These are phyloP conservation scores for Inga oerstediana DNA, from an alignment of 306 rosid species.

Conservation along the genomic window DNA sequence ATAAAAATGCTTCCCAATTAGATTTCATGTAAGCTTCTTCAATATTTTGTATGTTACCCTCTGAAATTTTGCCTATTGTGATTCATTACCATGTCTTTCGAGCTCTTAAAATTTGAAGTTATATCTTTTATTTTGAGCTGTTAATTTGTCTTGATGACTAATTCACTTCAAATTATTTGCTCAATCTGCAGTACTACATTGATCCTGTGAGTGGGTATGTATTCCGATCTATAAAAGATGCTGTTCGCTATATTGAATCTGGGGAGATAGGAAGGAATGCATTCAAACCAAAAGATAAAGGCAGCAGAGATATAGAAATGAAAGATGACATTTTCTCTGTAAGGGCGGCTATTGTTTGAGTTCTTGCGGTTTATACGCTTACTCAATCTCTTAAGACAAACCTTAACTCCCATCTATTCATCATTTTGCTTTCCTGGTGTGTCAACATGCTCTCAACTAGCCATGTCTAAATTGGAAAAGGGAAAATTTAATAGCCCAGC, in stretches of 20 bases:
- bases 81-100: constrained; percentile 7
- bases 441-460: constrained; percentile 1
- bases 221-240: constrained; percentile 63
- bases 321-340: constrained; percentile 43
- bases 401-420: constrained; percentile 3
- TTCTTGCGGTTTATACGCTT: constrained; percentile 7
- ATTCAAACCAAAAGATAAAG: constrained; percentile 36
- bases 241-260: constrained; percentile 50
- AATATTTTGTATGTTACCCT: background rate
- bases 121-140: background rate
- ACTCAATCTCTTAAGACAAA: constrained; percentile 11
- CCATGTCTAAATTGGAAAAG: constrained; percentile 6
- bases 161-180: constrained; percentile 7
- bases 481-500: background rate
- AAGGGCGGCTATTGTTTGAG: constrained; percentile 33
- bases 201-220: constrained; percentile 64
- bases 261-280: constrained; percentile 50
- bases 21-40: background rate
- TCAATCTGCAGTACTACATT: constrained; percentile 59
- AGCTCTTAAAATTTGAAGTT: constrained; percentile 5
- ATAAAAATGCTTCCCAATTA: constrained; percentile 18
- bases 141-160: constrained; percentile 17
- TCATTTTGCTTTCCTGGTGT: background rate
- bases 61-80: background rate
- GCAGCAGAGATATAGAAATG: constrained; percentile 16